A percentile compares a stretch with the other conserved stretches of the same genome.
Conservation (phyloP, 2,329 filamentous ascomycete species). For the Lachnellula subtilissima region DNA sequence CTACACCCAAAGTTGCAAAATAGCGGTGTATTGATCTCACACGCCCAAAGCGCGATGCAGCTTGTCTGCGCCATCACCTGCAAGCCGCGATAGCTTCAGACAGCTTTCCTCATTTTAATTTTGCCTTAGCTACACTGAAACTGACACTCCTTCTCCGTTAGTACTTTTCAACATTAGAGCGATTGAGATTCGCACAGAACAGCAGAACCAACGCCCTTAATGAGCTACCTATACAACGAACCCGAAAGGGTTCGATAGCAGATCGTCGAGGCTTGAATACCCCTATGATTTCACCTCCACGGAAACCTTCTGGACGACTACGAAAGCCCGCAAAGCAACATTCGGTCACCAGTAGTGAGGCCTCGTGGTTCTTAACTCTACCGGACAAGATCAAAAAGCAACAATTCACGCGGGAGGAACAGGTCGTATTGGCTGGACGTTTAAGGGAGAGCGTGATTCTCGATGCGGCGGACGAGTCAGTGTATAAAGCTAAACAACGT, state of each 20-base stretch:
- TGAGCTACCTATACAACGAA: slow-evolving; percentile 25
- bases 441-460: slow-evolving; percentile 48
- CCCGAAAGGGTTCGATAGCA: slow-evolving; percentile 24
- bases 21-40: neutral
- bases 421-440: slow-evolving; percentile 52
- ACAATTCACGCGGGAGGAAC: slow-evolving; percentile 69
- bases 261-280: slow-evolving; percentile 27
- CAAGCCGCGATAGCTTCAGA: neutral
- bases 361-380: slow-evolving; percentile 63
- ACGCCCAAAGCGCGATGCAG: neutral
- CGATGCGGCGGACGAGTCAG: slow-evolving; percentile 54
- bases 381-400: slow-evolving; percentile 69
- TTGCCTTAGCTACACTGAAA: neutral
- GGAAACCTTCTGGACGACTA: slow-evolving; percentile 21
- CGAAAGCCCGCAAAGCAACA: slow-evolving; percentile 27
- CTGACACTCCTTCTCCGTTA: slow-evolving; percentile 32
- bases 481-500: slow-evolving; percentile 43
- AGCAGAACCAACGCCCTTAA: slow-evolving; percentile 32
- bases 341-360: slow-evolving; percentile 48
- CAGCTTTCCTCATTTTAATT: neutral
- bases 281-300: slow-evolving; percentile 23
- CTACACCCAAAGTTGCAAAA: neutral
- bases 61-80: neutral
- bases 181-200: slow-evolving; percentile 59
- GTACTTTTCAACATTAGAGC: slow-evolving; percentile 71